Percentiles rank a stretch among this genome's conserved stretches.
phyloP scores from a whole-genome alignment of 2,329 filamentous ascomycete species.

The Aaosphaeria arxii region DNA sequence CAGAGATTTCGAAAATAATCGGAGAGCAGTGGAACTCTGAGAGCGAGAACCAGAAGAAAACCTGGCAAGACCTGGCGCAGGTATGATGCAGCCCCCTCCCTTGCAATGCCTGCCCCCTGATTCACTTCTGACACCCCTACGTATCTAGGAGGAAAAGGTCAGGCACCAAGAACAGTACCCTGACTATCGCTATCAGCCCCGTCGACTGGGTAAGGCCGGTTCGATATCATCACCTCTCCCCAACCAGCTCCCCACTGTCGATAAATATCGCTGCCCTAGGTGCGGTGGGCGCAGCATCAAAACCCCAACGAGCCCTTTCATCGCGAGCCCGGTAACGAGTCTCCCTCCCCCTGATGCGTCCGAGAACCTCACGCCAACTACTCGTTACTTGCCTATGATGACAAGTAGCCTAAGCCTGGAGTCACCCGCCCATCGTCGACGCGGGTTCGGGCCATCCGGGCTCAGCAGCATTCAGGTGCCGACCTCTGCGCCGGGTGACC shows the following conservation, averaged over 20 bases:
- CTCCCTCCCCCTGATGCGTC: conserved; percentile 37
- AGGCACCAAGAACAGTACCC: conserved; percentile 88
- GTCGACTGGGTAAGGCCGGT: conserved; percentile 46
- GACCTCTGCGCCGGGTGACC: conserved; percentile 18
- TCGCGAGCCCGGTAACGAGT: conserved; percentile 43
- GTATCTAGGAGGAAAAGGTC: conserved; percentile 73
- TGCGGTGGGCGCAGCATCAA: conserved; percentile 68
- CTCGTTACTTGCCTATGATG: conserved; percentile 34
- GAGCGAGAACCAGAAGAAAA: conserved; percentile 68
- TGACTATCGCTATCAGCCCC: conserved; percentile 90
- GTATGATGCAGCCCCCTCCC: conserved; percentile 42
- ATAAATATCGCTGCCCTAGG: conserved; percentile 60
- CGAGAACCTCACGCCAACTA: conserved; percentile 30
- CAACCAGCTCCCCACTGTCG: conserved; percentile 35
- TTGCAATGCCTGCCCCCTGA: conserved; percentile 5
- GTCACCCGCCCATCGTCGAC: conserved; percentile 27
- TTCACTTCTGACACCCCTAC: conserved; percentile 8
- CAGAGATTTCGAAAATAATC: conserved; percentile 96
- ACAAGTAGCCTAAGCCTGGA: conserved; percentile 39
- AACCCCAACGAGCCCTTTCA: conserved; percentile 58
- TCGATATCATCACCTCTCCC: conserved; percentile 32
- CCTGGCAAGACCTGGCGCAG: conserved; percentile 88
- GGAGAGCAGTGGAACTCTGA: conserved; percentile 87
- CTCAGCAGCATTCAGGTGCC: conserved; percentile 28
- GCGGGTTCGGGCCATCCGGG: conserved; percentile 19